Evolutionary conservation across 108 stramenopile genomes (phyloP), one percentile per base, ranked within the genome.

Genomic region (Phaeodactylum tricornutum): DNA sequence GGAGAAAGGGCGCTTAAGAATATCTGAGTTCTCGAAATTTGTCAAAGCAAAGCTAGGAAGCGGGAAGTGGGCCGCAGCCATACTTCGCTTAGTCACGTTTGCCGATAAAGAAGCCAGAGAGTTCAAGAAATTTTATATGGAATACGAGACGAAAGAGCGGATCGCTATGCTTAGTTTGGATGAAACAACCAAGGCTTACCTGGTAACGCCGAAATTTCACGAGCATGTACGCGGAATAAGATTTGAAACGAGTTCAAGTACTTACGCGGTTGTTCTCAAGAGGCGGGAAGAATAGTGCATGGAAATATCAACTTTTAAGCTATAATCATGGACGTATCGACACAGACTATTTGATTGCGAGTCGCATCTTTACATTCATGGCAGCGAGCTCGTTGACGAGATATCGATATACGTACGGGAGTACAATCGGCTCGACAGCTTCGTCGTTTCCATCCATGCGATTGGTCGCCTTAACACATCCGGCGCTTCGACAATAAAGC

Each of bases 401-500:
- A 50, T 98, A 99, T 46, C 97, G 75, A 63, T 93, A 98, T 31
- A 98, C 97, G 58, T 95, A 99, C 1, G 99, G 99, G 47, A 98
- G 68, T 49, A 92, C 71, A 21, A 96, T 79, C 11, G 96, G 84
- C 54, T 87, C 80, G 19, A 92, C 81, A 7, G 74, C 53, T 44
- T 78, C 81, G 49, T 90, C 88, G 41, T 79, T 84, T 28, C 67
- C 81, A 15, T 69, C 75, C 22, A 84, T 81, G 35, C 65, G 43
- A 50, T 49, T 46, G 3, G 68, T 70, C 29, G 71, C 71, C 47
- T 86, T 67, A 45, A 63, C 60, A 55, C 86, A 92, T 31, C 67
- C 62, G 8, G 79, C 77, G 66, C 72, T 75, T n/a, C 75, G 59
- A 50, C 86, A 92, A 59, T 74, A 78, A n/a, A 84, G 61, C 5